phyloP scores from a whole-genome alignment of 2,329 filamentous ascomycete species.

The Verruconis gallopava region DNA sequence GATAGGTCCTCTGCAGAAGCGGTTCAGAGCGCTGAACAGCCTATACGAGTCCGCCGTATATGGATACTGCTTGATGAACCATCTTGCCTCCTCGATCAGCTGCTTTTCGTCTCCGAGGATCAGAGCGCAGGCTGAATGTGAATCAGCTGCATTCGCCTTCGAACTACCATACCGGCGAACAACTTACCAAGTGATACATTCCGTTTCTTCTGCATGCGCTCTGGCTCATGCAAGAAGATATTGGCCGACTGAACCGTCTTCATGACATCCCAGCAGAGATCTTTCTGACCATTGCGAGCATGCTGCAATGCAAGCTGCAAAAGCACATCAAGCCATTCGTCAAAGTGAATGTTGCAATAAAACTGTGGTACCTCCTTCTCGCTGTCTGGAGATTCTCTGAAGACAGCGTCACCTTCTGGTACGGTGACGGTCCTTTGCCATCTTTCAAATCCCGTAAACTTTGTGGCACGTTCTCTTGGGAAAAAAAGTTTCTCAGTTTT shows the following conservation, averaged over 20 bases:
- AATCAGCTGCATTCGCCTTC: constrained; percentile 12
- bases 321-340: constrained; percentile 81
- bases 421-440: constrained; percentile 12
- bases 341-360: constrained; percentile 70
- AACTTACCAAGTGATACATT: constrained; percentile 59
- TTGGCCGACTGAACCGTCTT: constrained; percentile 67
- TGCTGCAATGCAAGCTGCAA: constrained; percentile 72
- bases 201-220: constrained; percentile 59
- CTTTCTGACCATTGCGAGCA: constrained; percentile 51
- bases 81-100: constrained; percentile 60
- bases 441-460: constrained; percentile 30
- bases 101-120: constrained; percentile 66
- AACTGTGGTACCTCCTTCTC: constrained; percentile 31
- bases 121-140: constrained; percentile 73
- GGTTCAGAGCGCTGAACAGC: constrained; percentile 66
- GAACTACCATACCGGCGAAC: not conserved
- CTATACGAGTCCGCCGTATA: constrained; percentile 63
- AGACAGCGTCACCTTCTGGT: constrained; percentile 17
- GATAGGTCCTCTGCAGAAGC: constrained; percentile 58
- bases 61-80: constrained; percentile 71
- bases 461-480: constrained; percentile 5
- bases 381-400: constrained; percentile 7
- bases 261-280: constrained; percentile 68
- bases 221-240: constrained; percentile 61
- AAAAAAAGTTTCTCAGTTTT: constrained; percentile 4